These are phyloP conservation scores for Aegle marmelos DNA, from an alignment of 345 rosid species.

Conservation along the genomic window DNA sequence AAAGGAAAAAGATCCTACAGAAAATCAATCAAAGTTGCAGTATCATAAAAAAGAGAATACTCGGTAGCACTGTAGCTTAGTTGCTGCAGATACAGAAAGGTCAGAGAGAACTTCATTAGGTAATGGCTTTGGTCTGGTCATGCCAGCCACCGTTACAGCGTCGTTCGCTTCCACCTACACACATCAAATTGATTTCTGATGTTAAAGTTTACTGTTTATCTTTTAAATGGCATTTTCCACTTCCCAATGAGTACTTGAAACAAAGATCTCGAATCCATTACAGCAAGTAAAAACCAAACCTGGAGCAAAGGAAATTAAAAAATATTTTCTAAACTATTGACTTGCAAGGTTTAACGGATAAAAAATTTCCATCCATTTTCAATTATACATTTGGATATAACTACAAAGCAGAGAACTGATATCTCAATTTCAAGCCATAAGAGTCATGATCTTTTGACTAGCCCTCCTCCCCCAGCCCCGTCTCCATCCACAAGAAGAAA, in stretches of 20 bases:
- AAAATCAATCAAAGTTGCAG: slow-evolving; percentile 11
- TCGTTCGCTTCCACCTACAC: slow-evolving; percentile 83
- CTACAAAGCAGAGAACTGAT: background rate
- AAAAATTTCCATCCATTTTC: background rate
- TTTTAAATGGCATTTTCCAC: background rate
- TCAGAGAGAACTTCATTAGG: slow-evolving; percentile 75
- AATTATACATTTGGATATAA: background rate
- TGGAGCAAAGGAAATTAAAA: background rate
- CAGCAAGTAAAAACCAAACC: background rate
- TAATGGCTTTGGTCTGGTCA: slow-evolving; percentile 76
- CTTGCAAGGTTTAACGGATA: background rate
- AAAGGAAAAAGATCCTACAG: background rate
- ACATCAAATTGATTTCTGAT: slow-evolving; percentile 1
- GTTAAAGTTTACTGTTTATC: background rate
- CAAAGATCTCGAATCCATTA: background rate
- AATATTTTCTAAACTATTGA: background rate
- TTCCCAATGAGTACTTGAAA: background rate
- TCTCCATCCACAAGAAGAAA: background rate
- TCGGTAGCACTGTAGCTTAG: slow-evolving; percentile 83
- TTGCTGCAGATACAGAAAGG: slow-evolving; percentile 81
- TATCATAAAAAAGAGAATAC: slow-evolving; percentile 32
- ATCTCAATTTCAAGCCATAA: background rate
- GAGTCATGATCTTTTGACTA: background rate
- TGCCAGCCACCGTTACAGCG: slow-evolving; percentile 76
- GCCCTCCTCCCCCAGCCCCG: background rate